Evolutionary conservation across 73 alveolate genomes (phyloP).

Genomic region (Tetrahymena borealis): DNA sequence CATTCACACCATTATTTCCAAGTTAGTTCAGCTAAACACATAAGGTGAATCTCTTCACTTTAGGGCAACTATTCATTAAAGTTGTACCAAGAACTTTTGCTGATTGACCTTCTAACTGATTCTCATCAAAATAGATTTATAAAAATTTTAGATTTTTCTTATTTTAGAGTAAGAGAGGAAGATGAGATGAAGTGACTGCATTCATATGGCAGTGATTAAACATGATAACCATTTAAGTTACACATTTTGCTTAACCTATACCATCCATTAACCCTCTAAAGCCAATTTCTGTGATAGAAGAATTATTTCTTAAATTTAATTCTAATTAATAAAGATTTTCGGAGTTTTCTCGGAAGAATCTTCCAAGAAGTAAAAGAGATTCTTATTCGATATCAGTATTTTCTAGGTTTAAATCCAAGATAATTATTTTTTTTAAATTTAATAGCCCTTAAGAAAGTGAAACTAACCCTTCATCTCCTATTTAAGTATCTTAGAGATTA

Average conservation of each 20-base stretch:
- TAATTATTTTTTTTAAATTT: not conserved
- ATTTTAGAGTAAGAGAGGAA: not conserved
- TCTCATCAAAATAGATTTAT: not conserved
- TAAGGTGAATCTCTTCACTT: not conserved
- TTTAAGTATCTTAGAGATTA: not conserved
- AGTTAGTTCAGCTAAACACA: not conserved
- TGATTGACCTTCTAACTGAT: not conserved
- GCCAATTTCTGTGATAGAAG: not conserved
- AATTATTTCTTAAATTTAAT: not conserved
- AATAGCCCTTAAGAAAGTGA: not conserved
- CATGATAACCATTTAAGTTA: not conserved
- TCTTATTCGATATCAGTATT: not conserved
- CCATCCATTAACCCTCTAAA: not conserved
- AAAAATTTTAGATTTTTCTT: not conserved
- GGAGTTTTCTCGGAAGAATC: not conserved
- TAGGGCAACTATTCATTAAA: not conserved
- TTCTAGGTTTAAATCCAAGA: not conserved
- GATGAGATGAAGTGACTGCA: not conserved
- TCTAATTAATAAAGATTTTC: not conserved
- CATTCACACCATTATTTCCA: not conserved
- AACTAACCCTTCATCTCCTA: not conserved
- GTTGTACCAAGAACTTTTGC: not conserved
- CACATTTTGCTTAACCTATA: not conserved
- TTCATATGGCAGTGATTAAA: not conserved
- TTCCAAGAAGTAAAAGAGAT: not conserved